Evolutionary conservation across 495 filamentous ascomycete genomes (phyloP), one percentile per base, ranked within the genome.

Genomic region (Aspergillus carlsbadensis): DNA sequence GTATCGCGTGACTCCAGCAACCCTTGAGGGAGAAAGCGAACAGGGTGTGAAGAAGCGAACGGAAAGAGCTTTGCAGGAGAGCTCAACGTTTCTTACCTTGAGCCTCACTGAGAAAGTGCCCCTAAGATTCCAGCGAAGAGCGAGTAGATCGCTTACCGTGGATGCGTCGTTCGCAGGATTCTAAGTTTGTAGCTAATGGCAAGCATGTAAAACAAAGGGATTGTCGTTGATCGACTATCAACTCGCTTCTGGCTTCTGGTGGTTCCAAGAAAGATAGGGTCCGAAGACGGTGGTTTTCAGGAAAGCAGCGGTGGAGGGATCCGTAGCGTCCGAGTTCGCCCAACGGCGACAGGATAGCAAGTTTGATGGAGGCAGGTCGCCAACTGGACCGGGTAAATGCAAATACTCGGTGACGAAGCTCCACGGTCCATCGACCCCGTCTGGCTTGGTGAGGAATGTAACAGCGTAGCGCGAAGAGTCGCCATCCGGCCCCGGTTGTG

Each of bases 1-100:
- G 26, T 86, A 84, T 64, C 84, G 77, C 54, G 73, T 90, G 11
- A 26, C 26, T 5, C 37, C 45, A 26, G 40, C 24, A 24, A 46
- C 29, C 18, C 0, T 15, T 6, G 22, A 22, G 3, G 15, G 26
- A 33, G 17, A 26, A 36, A 41, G 26, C 14, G 45, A 50, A 11
- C 35, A 51, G 2, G 43, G 22, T 34, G 45, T 42, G 24, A 13
- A 20, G 7, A n/a, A 14, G 17, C 39, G 54, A 17, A 45, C 26
- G 11, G 36, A 50, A 24, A 44, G 50, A 24, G 36, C 29, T 6
- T 17, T 57, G 17, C 10, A 14, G 3, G 17, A n/a, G 15, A 57
- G 54, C 29, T 15, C 37, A 13, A 26, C 46, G 4, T 26, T 48
- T 31, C 7, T 57, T 11, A 57, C 54, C 2, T 17, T 43, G 17